Evolutionary conservation across 352 stramenopile species (phyloP).

Genomic region (Phytophthora meadii): DNA sequence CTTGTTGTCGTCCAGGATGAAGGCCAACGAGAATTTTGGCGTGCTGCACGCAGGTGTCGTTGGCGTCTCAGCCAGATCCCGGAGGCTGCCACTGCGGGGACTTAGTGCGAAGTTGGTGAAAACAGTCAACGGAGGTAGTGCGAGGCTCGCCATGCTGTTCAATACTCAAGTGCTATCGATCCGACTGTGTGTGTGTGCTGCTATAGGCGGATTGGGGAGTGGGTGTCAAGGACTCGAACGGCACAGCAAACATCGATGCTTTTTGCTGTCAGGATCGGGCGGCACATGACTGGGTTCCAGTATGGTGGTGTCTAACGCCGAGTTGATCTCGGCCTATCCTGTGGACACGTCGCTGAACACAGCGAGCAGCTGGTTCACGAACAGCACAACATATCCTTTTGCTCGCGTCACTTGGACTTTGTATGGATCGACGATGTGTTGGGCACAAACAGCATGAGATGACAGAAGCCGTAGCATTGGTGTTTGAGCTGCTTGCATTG

Average conservation of each 20-base stretch:
- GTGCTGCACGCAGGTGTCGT: conserved; percentile 1
- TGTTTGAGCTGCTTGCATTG: not conserved
- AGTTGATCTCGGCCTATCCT: conserved; percentile 10
- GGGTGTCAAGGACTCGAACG: not conserved
- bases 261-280: conserved; percentile 19
- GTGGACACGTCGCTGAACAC: conserved; percentile 14
- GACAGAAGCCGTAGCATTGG: conserved; percentile 13
- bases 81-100: not conserved
- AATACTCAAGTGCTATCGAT: not conserved
- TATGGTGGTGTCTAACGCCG: conserved; percentile 19
- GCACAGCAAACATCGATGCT: conserved; percentile 6
- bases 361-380: conserved; percentile 13
- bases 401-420: conserved; percentile 7
- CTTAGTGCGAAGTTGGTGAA: conserved; percentile 14
- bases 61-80: not conserved
- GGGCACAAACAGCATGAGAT: conserved; percentile 30
- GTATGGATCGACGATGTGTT: conserved; percentile 21
- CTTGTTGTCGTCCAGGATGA: conserved; percentile 34
- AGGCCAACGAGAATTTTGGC: conserved; percentile 34
- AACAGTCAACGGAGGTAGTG: conserved; percentile 13
- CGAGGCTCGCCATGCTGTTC: conserved; percentile 20
- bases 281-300: not conserved
- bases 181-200: not conserved
- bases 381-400: conserved; percentile 18
- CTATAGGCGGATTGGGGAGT: conserved; percentile 8